Evolutionary conservation across 108 stramenopile species (phyloP).

Genomic region (Ochromonas danica): DNA sequence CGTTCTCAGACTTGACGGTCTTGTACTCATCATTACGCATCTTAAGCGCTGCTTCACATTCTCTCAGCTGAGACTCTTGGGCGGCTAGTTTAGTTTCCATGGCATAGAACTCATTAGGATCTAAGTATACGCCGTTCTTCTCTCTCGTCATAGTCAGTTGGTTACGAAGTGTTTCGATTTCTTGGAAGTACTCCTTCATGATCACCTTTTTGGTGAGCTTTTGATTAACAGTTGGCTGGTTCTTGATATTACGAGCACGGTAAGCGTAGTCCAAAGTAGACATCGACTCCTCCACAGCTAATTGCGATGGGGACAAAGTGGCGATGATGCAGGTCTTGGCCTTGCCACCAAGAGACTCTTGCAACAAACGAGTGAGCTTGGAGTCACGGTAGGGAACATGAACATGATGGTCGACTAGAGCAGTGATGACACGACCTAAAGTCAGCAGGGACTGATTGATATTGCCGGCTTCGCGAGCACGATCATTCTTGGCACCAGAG

Average conservation of each 20-base stretch:
- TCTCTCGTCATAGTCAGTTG: slow-evolving; percentile 51
- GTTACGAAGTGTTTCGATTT: slow-evolving; percentile 45
- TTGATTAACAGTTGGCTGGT: slow-evolving; percentile 61
- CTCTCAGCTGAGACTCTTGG: slow-evolving; percentile 40
- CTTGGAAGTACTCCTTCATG: slow-evolving; percentile 59
- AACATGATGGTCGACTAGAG: slow-evolving; percentile 61
- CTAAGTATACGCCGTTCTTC: slow-evolving; percentile 64
- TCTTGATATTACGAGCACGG: slow-evolving; percentile 62
- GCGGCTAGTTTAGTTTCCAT: slow-evolving; percentile 41
- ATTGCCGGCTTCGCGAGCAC: slow-evolving; percentile 47
- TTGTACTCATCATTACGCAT: slow-evolving; percentile 42
- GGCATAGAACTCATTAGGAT: slow-evolving; percentile 54
- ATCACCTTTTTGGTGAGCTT: slow-evolving; percentile 58
- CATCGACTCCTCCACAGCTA: slow-evolving; percentile 57
- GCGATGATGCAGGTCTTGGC: slow-evolving; percentile 68
- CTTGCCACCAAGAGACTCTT: slow-evolving; percentile 62
- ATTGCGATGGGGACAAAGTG: slow-evolving; percentile 56
- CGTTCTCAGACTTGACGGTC: slow-evolving; percentile 31
- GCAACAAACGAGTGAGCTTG: slow-evolving; percentile 64
- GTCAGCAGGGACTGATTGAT: slow-evolving; percentile 62
- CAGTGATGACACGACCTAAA: slow-evolving; percentile 68
- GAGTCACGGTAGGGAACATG: slow-evolving; percentile 69
- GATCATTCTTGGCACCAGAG: slow-evolving; percentile 53
- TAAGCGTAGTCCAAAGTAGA: slow-evolving; percentile 61
- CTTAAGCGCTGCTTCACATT: slow-evolving; percentile 45